phyloP scores from a whole-genome alignment of 2,329 filamentous ascomycete species.

The Colletotrichum liriopes region DNA sequence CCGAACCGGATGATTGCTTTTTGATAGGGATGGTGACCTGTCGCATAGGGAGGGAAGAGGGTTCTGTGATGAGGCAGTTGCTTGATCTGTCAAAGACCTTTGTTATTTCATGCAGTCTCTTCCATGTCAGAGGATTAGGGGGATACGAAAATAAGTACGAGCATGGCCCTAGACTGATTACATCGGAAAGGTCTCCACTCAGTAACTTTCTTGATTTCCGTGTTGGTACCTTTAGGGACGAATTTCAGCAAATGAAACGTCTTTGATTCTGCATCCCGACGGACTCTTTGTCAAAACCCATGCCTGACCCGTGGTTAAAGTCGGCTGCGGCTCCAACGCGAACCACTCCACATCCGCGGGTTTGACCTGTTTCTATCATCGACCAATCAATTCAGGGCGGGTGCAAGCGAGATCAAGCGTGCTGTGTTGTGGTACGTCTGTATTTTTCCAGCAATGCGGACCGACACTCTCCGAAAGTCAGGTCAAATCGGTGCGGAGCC shows the following conservation, averaged over 20 bases:
- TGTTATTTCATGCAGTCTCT: not conserved
- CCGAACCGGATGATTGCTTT: slow-evolving; percentile 21
- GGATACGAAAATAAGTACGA: not conserved
- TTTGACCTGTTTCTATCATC: not conserved
- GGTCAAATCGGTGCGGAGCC: not conserved
- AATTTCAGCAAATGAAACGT: not conserved
- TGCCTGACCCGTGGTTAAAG: not conserved
- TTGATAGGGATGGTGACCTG: not conserved
- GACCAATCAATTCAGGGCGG: not conserved
- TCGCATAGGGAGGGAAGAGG: not conserved
- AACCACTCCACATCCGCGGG: not conserved
- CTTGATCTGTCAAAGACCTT: not conserved
- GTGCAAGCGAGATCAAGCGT: slow-evolving; percentile 1
- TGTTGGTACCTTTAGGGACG: too few species aligned
- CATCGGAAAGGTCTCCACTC: not conserved
- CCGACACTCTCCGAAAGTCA: slow-evolving; percentile 25
- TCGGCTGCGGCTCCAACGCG: not conserved
- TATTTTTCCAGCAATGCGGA: slow-evolving; percentile 21
- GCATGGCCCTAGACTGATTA: not conserved
- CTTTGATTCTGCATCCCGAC: too few species aligned
- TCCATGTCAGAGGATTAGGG: not conserved
- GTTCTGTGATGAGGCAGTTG: not conserved
- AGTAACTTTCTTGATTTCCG: not conserved
- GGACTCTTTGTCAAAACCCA: not conserved
- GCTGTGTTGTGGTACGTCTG: not conserved